Conservation (phyloP, 129 eudicot species). For the Flaveria sonorensis region DNA sequence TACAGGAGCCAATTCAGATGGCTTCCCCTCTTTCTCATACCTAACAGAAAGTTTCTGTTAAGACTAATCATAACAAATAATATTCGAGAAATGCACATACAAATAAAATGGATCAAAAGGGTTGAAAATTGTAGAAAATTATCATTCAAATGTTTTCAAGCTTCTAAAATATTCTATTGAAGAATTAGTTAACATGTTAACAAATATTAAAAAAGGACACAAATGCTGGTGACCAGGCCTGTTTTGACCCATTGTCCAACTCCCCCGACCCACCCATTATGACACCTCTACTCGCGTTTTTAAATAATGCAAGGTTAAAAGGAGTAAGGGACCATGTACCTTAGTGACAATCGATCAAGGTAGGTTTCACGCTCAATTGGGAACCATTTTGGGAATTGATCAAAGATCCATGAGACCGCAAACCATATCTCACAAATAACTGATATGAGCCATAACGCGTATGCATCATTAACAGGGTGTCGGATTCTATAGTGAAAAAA, state of each 20-base stretch:
- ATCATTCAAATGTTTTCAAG: too few species aligned
- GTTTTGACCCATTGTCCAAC: not conserved
- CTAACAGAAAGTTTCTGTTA: constrained; percentile 28
- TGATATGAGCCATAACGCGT: constrained; percentile 79
- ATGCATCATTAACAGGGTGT: constrained; percentile 86
- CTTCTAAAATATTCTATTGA: too few species aligned
- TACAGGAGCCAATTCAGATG: constrained; percentile 77
- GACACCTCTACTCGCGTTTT: not conserved
- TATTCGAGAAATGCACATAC: not conserved
- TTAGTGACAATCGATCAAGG: constrained; percentile 79
- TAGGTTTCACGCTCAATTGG: constrained; percentile 91
- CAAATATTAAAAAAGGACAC: too few species aligned
- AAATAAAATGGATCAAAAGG: too few species aligned
- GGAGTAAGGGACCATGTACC: constrained; percentile 41
- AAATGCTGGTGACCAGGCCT: too few species aligned
- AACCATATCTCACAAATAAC: constrained; percentile 94
- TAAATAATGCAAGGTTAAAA: not conserved
- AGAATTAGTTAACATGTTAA: too few species aligned
- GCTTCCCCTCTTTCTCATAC: constrained; percentile 96
- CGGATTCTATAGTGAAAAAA: constrained; percentile 80
- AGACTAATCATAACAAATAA: not conserved
- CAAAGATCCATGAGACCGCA: constrained; percentile 93
- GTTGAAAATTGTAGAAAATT: too few species aligned
- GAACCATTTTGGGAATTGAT: constrained; percentile 85
- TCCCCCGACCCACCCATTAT: not conserved